Percentiles rank a stretch among this genome's conserved stretches.
Evolutionary conservation across 257 asterid species (phyloP).

Genomic region (Gentiana dahurica): DNA sequence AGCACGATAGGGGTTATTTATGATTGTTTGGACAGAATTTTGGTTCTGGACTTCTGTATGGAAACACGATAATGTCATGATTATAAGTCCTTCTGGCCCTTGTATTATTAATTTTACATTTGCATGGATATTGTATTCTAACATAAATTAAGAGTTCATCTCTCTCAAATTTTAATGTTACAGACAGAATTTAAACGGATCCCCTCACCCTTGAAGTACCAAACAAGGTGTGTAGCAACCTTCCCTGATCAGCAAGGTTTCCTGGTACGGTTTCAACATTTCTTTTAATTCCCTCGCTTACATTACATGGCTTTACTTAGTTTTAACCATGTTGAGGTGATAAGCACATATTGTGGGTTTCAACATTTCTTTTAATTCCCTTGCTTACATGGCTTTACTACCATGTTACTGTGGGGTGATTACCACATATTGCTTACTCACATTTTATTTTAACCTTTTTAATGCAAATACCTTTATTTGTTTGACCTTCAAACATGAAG

Average conservation of each 20-base stretch:
- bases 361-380: neutral
- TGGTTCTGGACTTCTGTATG: neutral
- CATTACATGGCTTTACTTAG: neutral
- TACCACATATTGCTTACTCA: too few relatives aligned
- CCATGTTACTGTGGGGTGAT: too few relatives aligned
- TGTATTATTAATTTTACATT: neutral
- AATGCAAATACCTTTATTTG: too few relatives aligned
- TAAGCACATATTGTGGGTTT: conserved; percentile 10
- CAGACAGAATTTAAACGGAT: conserved; percentile 92
- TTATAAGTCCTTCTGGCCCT: neutral
- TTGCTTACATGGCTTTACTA: neutral
- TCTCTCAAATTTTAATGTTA: neutral
- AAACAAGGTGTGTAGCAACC: conserved; percentile 94
- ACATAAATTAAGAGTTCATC: too few relatives aligned
- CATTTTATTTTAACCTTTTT: too few relatives aligned
- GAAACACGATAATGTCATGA: neutral
- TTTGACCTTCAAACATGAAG: too few relatives aligned
- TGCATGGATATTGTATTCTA: neutral
- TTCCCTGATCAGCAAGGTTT: conserved; percentile 98
- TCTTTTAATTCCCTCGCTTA: conserved; percentile 1
- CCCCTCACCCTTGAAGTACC: conserved; percentile 82
- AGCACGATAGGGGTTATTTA: too few relatives aligned
- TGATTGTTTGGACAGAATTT: too few relatives aligned
- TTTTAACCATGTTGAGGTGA: neutral
- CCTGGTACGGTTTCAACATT: conserved; percentile 42